Percentiles rank a stretch among this genome's conserved stretches.
These are phyloP conservation scores for Pythium dissimile DNA, from an alignment of 352 stramenopile genomes.

Conservation along the genomic window DNA sequence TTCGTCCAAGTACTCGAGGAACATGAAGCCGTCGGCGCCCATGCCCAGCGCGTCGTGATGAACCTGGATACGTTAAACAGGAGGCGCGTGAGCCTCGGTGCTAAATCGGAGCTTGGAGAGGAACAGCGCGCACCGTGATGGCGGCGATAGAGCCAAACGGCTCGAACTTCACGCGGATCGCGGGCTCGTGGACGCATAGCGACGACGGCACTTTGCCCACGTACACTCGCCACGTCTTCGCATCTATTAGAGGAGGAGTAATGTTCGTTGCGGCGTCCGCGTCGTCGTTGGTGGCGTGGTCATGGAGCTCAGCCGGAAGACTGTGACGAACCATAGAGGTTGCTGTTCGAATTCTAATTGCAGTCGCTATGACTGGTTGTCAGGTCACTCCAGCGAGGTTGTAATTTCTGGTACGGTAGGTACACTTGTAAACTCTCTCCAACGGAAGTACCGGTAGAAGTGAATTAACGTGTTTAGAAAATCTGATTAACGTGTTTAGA, in stretches of 20 bases:
- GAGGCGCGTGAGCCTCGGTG: neutral
- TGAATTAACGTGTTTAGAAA: too few relatives aligned
- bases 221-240: conserved; percentile 36
- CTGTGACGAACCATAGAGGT: too few relatives aligned
- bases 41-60: conserved; percentile 68
- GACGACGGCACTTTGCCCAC: conserved; percentile 49
- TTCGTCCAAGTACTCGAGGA: conserved; percentile 44
- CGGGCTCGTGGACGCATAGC: conserved; percentile 52
- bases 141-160: conserved; percentile 44
- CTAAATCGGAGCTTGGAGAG: neutral
- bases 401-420: too few relatives aligned
- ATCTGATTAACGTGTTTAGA: too few relatives aligned
- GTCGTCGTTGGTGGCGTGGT: too few relatives aligned
- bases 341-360: too few relatives aligned
- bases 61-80: conserved; percentile 27
- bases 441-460: too few relatives aligned
- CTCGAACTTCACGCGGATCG: conserved; percentile 43
- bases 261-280: neutral
- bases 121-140: conserved; percentile 46
- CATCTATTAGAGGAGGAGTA: too few relatives aligned
- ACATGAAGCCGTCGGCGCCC: conserved; percentile 61
- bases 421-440: too few relatives aligned
- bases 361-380: too few relatives aligned
- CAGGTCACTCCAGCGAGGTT: too few relatives aligned
- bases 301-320: too few relatives aligned